Evolutionary conservation across 2,329 filamentous ascomycete species (phyloP), one percentile per base, ranked within the genome.

Genomic region (Ceratocystis albifundus): DNA sequence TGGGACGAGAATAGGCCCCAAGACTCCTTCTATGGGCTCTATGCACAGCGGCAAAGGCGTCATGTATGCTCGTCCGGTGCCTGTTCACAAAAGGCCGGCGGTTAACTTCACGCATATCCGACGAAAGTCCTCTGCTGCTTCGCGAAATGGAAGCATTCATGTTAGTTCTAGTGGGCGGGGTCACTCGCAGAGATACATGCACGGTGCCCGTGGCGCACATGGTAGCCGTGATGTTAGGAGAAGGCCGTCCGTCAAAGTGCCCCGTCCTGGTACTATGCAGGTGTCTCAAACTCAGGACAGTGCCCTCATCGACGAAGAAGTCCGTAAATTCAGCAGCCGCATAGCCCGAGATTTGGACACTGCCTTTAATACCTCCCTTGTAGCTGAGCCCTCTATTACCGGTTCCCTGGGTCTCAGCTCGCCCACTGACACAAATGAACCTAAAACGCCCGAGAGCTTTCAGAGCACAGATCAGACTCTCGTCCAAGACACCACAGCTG

Each of bases 341-440:
- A 86, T 96, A 69, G 90, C 90, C 62, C 90, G 90, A 74, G 89
- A 94, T 67, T 95, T 92, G 72, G 92, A 97, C 72, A 89, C 94
- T 72, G 92, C 92, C 0, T 96, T 97, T 77, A 92, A 90, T 72
- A 85, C 88, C 70, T 81, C 80, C 8, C 70, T 83, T 10, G 75
- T 82, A 15, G 73, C 75, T 20, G 75, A 76, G 17, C 32, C 57
- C 2, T 66, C 61, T 4, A 41, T 46, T 17, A 64, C 17, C 20
- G 66, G 30, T 12, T 62, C 44, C 10, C n/a, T 50, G 2, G 63
- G 69, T 28, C 28, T 67, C 20, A 32, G 64, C 65, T 65, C 67
- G 25, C 61, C 67, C 32, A 66, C 36, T 62, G 66, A 64, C 64
- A 68, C 46, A 5, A 67, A 57, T 7, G 61, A 61, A 6, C 61